phyloP scores from a whole-genome alignment of 352 stramenopile species.

The Pythium folliculosum region DNA sequence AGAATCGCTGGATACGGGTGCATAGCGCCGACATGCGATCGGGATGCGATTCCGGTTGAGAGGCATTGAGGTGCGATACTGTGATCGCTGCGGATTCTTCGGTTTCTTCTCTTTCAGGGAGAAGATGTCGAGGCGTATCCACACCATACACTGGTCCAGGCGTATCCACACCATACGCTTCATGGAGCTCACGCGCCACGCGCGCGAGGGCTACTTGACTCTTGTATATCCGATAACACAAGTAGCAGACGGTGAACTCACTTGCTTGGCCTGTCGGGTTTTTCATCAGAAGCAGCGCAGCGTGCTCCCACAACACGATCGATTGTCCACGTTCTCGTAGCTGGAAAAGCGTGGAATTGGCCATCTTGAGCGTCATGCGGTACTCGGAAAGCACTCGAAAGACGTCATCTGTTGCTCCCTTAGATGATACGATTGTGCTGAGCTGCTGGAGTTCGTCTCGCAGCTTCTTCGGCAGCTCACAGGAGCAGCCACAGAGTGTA shows the following conservation, averaged over 20 bases:
- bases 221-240: slow-evolving; percentile 82
- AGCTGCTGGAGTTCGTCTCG: slow-evolving; percentile 44
- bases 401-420: slow-evolving; percentile 31
- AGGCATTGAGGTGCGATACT: background rate
- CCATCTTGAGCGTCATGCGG: slow-evolving; percentile 83
- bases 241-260: slow-evolving; percentile 66
- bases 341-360: slow-evolving; percentile 61
- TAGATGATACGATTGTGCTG: slow-evolving; percentile 9
- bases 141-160: too few relatives aligned
- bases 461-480: slow-evolving; percentile 45
- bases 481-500: slow-evolving; percentile 61
- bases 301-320: slow-evolving; percentile 61
- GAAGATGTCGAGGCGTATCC: background rate
- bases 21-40: background rate
- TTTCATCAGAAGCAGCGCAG: slow-evolving; percentile 43
- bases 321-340: slow-evolving; percentile 61
- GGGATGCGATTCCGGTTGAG: background rate
- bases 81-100: background rate
- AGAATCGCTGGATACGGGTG: slow-evolving; percentile 11
- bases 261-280: slow-evolving; percentile 34
- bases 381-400: slow-evolving; percentile 48
- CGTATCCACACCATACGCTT: slow-evolving; percentile 22
- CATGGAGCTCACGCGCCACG: slow-evolving; percentile 49
- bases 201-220: slow-evolving; percentile 54
- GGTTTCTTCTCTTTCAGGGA: background rate